phyloP scores from a whole-genome alignment of 768 basidiomycete genomes.

The Rhizopogon salebrosus region DNA sequence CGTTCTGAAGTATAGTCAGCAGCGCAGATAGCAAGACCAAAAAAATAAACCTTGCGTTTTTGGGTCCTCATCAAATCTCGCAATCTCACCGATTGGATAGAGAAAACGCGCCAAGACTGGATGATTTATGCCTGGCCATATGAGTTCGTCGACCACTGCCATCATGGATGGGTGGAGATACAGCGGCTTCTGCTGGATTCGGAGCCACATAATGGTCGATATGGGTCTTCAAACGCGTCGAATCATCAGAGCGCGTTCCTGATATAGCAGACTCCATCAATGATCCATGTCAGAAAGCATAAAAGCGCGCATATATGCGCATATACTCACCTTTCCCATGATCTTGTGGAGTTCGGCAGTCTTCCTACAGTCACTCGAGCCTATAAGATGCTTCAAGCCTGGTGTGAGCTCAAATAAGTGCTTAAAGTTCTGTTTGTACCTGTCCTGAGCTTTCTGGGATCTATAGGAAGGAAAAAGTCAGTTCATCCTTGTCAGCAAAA shows the following conservation, averaged over 20 bases:
- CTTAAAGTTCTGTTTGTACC: background rate
- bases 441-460: background rate
- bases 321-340: too few relatives aligned
- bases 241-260: too few relatives aligned
- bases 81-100: background rate
- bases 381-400: background rate
- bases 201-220: background rate
- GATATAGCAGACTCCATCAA: slow-evolving; percentile 2
- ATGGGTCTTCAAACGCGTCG: background rate
- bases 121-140: slow-evolving; percentile 1
- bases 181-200: background rate
- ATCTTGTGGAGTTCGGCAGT: too few relatives aligned
- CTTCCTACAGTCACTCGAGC: too few relatives aligned
- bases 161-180: background rate
- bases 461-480: too few relatives aligned
- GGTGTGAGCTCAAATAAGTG: background rate
- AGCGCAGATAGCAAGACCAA: background rate
- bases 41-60: background rate
- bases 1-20: background rate
- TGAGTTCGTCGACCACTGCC: background rate
- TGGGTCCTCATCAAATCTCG: background rate
- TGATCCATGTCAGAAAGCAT: too few relatives aligned
- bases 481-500: too few relatives aligned
- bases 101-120: background rate
- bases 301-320: too few relatives aligned